phyloP scores from a whole-genome alignment of 345 rosid genomes.

The Carallia brachiata region DNA sequence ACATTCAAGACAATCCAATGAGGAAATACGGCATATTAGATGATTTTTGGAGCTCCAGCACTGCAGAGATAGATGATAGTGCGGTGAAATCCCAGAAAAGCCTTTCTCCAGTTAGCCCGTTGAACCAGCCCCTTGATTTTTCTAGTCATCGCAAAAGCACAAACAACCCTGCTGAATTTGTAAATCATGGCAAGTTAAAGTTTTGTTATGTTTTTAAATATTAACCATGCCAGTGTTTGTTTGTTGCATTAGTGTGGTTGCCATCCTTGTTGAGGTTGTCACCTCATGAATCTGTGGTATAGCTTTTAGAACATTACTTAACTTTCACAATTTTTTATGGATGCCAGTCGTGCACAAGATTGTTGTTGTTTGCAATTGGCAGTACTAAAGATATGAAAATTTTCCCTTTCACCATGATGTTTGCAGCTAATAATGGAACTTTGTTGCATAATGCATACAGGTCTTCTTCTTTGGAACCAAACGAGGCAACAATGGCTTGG shows the following conservation, averaged over 20 bases:
- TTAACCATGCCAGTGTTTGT: slow-evolving; percentile 4
- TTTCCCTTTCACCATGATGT: neutral
- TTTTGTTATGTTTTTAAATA: neutral
- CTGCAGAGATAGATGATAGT: slow-evolving; percentile 60
- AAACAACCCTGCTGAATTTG: slow-evolving; percentile 61
- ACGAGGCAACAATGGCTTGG: slow-evolving; percentile 68
- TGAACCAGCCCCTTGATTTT: slow-evolving; percentile 48
- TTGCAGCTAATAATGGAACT: slow-evolving; percentile 7
- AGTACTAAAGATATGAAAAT: neutral
- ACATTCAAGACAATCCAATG: slow-evolving; percentile 44
- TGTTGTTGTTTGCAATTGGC: neutral
- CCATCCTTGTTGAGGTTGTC: neutral
- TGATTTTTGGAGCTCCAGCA: slow-evolving; percentile 60
- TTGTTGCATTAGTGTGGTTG: neutral
- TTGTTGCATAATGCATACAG: slow-evolving; percentile 29
- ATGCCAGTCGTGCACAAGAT: neutral
- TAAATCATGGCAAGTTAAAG: slow-evolving; percentile 60
- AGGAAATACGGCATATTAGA: slow-evolving; percentile 46
- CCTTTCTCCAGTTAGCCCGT: slow-evolving; percentile 51
- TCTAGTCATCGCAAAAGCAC: slow-evolving; percentile 36
- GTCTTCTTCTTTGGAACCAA: slow-evolving; percentile 72
- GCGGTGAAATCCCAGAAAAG: slow-evolving; percentile 56
- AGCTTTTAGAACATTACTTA: slow-evolving; percentile 1
- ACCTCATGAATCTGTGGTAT: neutral
- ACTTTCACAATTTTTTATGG: neutral